Base-by-base conservation (phyloP, 2,329 filamentous ascomycete genomes). In the Xylariaceae sp. region DNA sequence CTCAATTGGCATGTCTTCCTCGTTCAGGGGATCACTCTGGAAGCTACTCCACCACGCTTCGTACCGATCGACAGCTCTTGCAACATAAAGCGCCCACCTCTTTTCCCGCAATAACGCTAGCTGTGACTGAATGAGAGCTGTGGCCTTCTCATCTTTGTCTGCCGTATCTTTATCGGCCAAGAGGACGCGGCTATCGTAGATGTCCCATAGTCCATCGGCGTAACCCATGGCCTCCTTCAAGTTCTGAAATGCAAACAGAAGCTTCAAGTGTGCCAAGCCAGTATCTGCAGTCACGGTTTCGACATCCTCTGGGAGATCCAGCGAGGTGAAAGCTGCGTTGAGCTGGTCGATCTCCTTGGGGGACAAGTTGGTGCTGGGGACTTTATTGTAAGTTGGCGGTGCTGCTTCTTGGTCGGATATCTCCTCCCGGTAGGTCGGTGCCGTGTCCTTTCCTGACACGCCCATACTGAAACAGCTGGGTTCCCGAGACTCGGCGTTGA, bases 211-310 rank as follows among this genome's bases (percentile, higher is more conserved):
- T 0, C 83, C 83, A 58, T 90, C 82, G 0, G 70, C 78, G 47
- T 80, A 83, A 6, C 83, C 84, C 15, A 90, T 68, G 15, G 81
- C 76, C 51, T 89, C 82, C 54, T 84, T 85, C 47, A 92, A 68
- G 32, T 75, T 75, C 56, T 87, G 79, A 49, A 92, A 76, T 10
- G 83, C 80, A 45, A 82, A 79, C 1, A 92, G 74, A 1, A 92
- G 72, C 64, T 89, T 89, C 27, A 92, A 75, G 64, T 94, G 89
- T 1, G 81, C 85, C 18, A 89, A 77, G 55, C 85, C 89, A 39
- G 82, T 75, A 52, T 84, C 75, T 5, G 66, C 65, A 1, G 72
- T 70, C 1, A 80, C 75, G 5, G 66, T 55, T 2, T 52, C 47
- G 11, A 62, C 50, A 14, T 56, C 45, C 0, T 60, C 45, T 7